Base-by-base conservation (phyloP, 2,329 filamentous ascomycete genomes). In the Fusarium subtropicale region DNA sequence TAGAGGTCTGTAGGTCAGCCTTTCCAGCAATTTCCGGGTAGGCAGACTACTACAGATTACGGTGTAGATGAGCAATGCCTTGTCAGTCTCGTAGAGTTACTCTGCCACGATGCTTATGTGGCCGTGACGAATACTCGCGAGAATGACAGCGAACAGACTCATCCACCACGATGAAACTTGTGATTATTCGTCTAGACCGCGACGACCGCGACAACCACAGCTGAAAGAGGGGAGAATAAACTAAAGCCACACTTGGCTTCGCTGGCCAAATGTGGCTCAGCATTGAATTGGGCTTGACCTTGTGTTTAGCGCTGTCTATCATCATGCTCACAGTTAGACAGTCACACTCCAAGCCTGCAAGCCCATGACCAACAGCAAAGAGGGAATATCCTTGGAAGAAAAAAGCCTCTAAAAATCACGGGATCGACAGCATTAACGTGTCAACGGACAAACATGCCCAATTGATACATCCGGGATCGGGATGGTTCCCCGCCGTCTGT, bases 91-190 rank as follows among this genome's bases (percentile, higher is more conserved):
- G 4, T 20, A 42, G 3, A 39, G 11, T 33, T 42, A 26, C 60
- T 53, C 62, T 62, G 66, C 66, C 66, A 69, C 66, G 48, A 18
- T 31, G 60, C 61, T 54, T 60, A 51, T 69, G 66, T 53, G 66
- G 56, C 22, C 50, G 54, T 60, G 64, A 67, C 53, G 50, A 58
- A 28, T 51, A 1, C 48, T 3, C 3, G 1, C 28, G 44, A 30
- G 6, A 28, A 24, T 9, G 12, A 30, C n/a, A 42, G 31, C 34
- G 46, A 58, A 66, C 66, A 46, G 60, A 60, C 44, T 18, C 54
- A 24, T 24, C 18, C 42, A 44, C 34, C 33, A 52, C 13, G 42
- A 28, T 46, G 20, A 24, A 45, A 56, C 24, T 52, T 30, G 22
- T 55, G 31, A 39, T 41, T 60, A 55, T 66, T 51, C 50, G 54